Conservation (phyloP, 2,329 filamentous ascomycete genomes). For the Bipolaris zeicola region DNA sequence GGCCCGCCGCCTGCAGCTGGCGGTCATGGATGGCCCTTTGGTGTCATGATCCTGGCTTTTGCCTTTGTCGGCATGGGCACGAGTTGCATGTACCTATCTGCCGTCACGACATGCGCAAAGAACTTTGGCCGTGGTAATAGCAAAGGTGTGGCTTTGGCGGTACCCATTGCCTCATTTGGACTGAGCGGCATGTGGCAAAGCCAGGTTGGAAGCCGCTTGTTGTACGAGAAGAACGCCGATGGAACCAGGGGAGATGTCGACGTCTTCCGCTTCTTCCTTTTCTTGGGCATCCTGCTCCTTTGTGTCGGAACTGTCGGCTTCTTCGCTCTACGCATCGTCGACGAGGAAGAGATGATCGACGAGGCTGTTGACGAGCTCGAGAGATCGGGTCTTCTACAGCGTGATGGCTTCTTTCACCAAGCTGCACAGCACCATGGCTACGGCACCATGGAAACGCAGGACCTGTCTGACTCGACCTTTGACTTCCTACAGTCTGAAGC, state of each 20-base stretch:
- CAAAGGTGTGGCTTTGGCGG: constrained; percentile 84
- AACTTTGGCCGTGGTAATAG: constrained; percentile 92
- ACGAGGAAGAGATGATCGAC: constrained; percentile 86
- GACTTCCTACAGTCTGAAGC: constrained; percentile 53
- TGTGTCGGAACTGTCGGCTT: constrained; percentile 73
- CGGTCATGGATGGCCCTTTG: constrained; percentile 70
- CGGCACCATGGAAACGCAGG: constrained; percentile 62
- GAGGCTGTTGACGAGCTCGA: constrained; percentile 91
- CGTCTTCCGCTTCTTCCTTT: constrained; percentile 87
- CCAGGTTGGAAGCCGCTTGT: constrained; percentile 78
- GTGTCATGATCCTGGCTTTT: constrained; percentile 84
- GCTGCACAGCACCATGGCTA: constrained; percentile 63
- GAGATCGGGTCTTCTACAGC: constrained; percentile 79
- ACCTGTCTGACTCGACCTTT: constrained; percentile 55
- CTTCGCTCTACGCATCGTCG: constrained; percentile 76
- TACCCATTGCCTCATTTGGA: constrained; percentile 91
- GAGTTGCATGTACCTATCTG: constrained; percentile 84
- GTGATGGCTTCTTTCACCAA: constrained; percentile 72
- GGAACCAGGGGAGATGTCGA: constrained; percentile 66
- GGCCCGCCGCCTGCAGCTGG: constrained; percentile 59
- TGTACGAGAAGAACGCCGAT: constrained; percentile 71
- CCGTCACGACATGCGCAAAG: constrained; percentile 96
- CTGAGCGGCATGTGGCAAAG: constrained; percentile 96
- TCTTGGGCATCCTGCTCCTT: constrained; percentile 74
- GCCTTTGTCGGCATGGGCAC: constrained; percentile 82